Evolutionary conservation across 805 yeast species (phyloP), one percentile per base, ranked within the genome.

Genomic region (Myxozyma vanderwaltii): DNA sequence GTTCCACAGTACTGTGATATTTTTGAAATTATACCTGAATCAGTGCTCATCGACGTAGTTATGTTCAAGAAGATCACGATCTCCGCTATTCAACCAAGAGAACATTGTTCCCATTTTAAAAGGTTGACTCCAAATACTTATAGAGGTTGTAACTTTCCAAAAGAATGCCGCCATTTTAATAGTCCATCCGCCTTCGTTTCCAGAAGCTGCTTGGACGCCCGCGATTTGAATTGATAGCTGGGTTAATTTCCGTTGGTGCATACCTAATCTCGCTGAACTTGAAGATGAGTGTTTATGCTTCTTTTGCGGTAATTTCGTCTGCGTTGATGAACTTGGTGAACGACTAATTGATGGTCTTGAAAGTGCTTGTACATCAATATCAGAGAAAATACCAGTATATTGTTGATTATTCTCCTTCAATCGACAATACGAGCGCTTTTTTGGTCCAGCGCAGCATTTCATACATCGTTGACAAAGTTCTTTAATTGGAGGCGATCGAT

Each of bases 361-460:
- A 13, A 23, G 19, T 7, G 21, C 8, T 10, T 23, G 46, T 15
- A 36, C 4, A n/a, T 23, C 44, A 21, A 44, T 26, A 7, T 29
- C 54, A 27, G 40, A 21, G 23, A 10, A 26, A 12, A 26, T n/a
- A 4, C 26, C 43, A 12, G 43, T 41, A 24, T 51, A 43, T 5
- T 51, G 47, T 47, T 51, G 55, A 26, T 44, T 46, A 17, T 17
- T n/a, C 27, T 52, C 55, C 24, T 17, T 35, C 26, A 58, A 24
- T 15, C 57, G 45, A 33, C 61, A 58, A 31, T 49, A 53, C 7
- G 50, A n/a, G 33, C 44, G 29, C 44, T 53, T 58, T 21, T 58
- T 53, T 15, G 61, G 54, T 26, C 61, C 61, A 3, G 61, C 61
- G 38, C 61, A 58, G 39, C 47, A 47, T 36, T 53, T 53, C 54